Base-by-base conservation (phyloP, 345 rosid species). In the Draba incana region DNA sequence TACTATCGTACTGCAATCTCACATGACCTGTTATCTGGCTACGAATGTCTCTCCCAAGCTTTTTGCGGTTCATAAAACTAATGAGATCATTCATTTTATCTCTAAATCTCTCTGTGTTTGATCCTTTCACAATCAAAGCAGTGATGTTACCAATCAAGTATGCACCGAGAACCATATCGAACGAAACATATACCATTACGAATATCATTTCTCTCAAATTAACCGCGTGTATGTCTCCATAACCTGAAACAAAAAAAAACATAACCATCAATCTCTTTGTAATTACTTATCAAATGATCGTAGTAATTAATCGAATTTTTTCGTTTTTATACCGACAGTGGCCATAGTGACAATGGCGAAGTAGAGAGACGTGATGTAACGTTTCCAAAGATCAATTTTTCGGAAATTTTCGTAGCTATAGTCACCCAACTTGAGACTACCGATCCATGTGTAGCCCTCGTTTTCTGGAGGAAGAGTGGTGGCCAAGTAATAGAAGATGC, bases 141-240 rank as follows among this genome's bases (percentile, higher is more conserved):
- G 99, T 94, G 88, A 91, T 94, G 80, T 94, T 94, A 78, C 99
- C 99, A 31, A 91, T 87, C 71, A 94, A 78, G 78, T 94, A 94
- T 11, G 99, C 98, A 56, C 99, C 93, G 6, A 94, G 92, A 81
- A 94, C 79, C 99, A 94, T 94, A 77, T 94, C 99, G 44, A 94
- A 86, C 6, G 99, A 94, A 59, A 91, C 92, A 74, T 78, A 94
- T 43, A 85, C 71, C 99, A 94, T 94, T 59, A 91, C 58, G 28
- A 94, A 94, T 78, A 94, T 87, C 99, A 94, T 94, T 80, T 94
- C 99, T 81, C 99, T 87, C 59, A 89, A 2, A 69, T 94, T 94
- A 70, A 94, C 97, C 3, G 99, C 99, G 54, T 91, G 99, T 72
- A 94, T 84, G 47, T 94, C 99, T 83, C 99, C 99, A 81, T 94